phyloP scores from a whole-genome alignment of 169 alveolate genomes.

The Cryptosporidium ryanae region DNA sequence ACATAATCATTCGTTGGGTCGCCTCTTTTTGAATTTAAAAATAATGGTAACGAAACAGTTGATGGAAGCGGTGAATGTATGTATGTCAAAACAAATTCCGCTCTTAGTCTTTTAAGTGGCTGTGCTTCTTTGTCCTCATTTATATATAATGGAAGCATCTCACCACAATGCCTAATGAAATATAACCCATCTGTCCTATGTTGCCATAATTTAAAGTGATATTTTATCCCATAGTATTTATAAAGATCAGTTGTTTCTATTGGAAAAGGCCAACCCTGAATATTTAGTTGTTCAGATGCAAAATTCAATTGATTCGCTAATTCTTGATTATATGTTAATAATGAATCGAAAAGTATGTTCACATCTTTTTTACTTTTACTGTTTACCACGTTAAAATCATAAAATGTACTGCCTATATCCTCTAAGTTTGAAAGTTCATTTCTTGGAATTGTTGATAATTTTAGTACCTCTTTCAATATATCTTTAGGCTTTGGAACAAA shows the following conservation, averaged over 20 bases:
- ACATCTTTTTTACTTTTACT: slow-evolving; percentile 35
- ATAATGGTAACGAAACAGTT: slow-evolving; percentile 50
- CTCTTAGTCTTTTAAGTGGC: slow-evolving; percentile 48
- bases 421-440: slow-evolving; percentile 14
- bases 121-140: slow-evolving; percentile 57
- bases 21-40: slow-evolving; percentile 56
- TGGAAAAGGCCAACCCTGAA: slow-evolving; percentile 75
- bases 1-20: slow-evolving; percentile 51
- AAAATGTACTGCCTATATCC: not conserved
- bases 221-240: slow-evolving; percentile 51
- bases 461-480: slow-evolving; percentile 25
- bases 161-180: slow-evolving; percentile 69
- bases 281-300: slow-evolving; percentile 47
- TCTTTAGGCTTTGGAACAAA: slow-evolving; percentile 68
- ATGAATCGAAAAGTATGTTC: slow-evolving; percentile 26
- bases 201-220: slow-evolving; percentile 55
- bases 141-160: slow-evolving; percentile 59
- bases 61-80: slow-evolving; percentile 50
- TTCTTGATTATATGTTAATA: slow-evolving; percentile 49
- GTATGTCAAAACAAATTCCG: slow-evolving; percentile 48
- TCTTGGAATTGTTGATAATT: slow-evolving; percentile 9
- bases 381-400: slow-evolving; percentile 17
- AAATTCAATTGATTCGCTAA: slow-evolving; percentile 42
- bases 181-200: slow-evolving; percentile 71
- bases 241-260: slow-evolving; percentile 67